phyloP scores from a whole-genome alignment of 257 asterid genomes.

The Scutellaria baicalensis region DNA sequence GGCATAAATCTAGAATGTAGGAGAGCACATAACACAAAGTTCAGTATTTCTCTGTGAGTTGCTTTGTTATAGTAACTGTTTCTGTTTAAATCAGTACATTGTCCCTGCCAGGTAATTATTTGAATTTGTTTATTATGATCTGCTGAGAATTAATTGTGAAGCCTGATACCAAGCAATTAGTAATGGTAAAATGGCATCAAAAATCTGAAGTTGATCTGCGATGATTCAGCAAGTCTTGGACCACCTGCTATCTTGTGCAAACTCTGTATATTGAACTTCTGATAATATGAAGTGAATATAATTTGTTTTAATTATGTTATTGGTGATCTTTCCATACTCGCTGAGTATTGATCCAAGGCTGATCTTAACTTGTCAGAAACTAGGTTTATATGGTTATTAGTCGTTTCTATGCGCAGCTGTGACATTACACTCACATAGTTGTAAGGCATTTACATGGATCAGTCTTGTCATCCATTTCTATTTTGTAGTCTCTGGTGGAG shows the following conservation, averaged over 20 bases:
- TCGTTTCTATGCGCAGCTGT: background rate
- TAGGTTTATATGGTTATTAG: background rate
- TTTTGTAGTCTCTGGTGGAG: constrained; percentile 2
- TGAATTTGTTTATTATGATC: background rate
- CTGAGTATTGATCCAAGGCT: background rate
- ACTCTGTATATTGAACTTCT: background rate
- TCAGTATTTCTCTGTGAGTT: background rate
- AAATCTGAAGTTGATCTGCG: background rate
- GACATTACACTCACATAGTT: background rate
- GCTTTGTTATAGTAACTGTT: background rate
- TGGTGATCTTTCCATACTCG: background rate
- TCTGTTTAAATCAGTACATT: background rate
- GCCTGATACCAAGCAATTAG: background rate
- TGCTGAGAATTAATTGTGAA: background rate
- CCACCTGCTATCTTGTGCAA: background rate
- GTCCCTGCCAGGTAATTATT: background rate
- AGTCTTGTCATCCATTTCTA: background rate
- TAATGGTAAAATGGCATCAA: background rate
- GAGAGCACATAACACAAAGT: background rate
- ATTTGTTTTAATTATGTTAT: background rate
- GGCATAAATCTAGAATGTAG: background rate
- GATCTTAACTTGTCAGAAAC: background rate
- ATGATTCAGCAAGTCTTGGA: background rate
- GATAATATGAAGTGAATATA: background rate
- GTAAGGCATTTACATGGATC: background rate